Evolutionary conservation across 2,329 filamentous ascomycete species (phyloP).

Genomic region (Emmonsiellopsis sp.): DNA sequence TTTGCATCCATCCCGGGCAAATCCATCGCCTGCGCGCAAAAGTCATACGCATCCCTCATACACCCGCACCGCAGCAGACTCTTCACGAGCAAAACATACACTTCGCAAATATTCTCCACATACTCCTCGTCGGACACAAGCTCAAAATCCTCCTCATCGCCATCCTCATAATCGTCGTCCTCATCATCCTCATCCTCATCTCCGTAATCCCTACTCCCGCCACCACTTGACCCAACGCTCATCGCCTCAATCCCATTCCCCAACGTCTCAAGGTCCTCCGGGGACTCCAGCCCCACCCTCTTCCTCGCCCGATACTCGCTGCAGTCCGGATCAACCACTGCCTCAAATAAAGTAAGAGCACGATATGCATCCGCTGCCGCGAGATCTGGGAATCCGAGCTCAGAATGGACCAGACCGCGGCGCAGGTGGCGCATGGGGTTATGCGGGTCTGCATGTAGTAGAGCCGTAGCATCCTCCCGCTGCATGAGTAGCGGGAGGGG

Average conservation of each 20-base stretch:
- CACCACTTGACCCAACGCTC: neutral
- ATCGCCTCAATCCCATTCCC: neutral
- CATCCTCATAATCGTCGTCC: conserved; percentile 30
- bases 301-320: conserved; percentile 71
- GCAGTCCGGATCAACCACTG: conserved; percentile 59
- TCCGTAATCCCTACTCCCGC: conserved; percentile 1
- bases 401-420: conserved; percentile 60
- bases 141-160: conserved; percentile 27
- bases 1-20: conserved; percentile 12
- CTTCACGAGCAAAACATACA: conserved; percentile 28
- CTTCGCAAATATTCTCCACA: conserved; percentile 20
- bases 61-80: conserved; percentile 30
- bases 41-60: conserved; percentile 32
- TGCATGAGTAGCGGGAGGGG: conserved; percentile 1
- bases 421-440: conserved; percentile 31
- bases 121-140: conserved; percentile 10
- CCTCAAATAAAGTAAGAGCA: conserved; percentile 77
- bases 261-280: neutral
- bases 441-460: conserved; percentile 30
- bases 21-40: conserved; percentile 23
- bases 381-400: conserved; percentile 79
- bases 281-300: conserved; percentile 18
- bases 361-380: conserved; percentile 84
- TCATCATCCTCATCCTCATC: conserved; percentile 10
- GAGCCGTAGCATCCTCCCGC: conserved; percentile 47